phyloP scores from a whole-genome alignment of 176 grass and related monocot genomes.

The Carex parvula region DNA sequence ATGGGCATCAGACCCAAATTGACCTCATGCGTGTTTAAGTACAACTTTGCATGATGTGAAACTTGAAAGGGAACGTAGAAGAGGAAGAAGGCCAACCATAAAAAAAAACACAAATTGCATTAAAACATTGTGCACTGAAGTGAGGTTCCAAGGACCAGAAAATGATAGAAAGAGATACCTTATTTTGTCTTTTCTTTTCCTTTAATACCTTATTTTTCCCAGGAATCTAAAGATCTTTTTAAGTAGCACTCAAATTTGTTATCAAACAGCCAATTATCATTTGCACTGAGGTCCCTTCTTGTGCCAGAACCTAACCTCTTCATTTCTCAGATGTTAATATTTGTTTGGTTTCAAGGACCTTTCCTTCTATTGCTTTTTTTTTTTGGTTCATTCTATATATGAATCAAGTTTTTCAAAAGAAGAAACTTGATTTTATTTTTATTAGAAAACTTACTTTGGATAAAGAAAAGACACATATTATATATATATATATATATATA shows the following conservation, averaged over 20 bases:
- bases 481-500: no score
- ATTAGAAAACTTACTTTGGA: no score
- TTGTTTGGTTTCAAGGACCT: neutral
- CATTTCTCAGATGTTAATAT: neutral
- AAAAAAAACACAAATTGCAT: neutral
- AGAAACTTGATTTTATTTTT: no score
- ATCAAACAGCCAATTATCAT: no score
- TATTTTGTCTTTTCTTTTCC: slow-evolving; percentile 1
- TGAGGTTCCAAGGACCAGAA: neutral
- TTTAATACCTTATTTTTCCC: neutral
- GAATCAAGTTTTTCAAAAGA: no score
- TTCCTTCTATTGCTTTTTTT: neutral
- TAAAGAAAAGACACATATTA: no score
- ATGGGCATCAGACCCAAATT: no score
- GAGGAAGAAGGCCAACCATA: neutral
- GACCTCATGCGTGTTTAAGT: no score
- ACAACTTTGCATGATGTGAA: neutral
- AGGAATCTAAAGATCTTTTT: neutral
- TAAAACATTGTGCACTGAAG: neutral
- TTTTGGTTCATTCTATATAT: no score
- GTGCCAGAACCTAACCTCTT: neutral
- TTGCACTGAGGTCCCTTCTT: no score
- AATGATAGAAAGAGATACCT: neutral
- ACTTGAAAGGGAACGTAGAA: slow-evolving; percentile 10
- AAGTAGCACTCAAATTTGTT: no score